Conservation (phyloP, 805 yeast species). For the Novakomyces olei region DNA sequence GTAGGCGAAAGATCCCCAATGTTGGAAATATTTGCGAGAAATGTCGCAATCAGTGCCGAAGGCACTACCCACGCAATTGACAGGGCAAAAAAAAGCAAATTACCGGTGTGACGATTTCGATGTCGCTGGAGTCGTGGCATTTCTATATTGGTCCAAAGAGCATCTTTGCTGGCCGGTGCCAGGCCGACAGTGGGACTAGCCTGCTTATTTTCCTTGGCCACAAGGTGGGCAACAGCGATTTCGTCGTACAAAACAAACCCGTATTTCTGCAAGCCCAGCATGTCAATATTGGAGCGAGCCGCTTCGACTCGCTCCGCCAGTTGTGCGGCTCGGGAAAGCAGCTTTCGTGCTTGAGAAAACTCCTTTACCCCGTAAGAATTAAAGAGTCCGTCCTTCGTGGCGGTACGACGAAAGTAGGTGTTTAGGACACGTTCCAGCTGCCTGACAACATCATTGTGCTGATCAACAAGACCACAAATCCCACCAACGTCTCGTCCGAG, state of each 20-base stretch:
- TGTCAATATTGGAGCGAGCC: too few relatives aligned
- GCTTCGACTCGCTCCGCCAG: too few relatives aligned
- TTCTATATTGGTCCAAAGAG: slow-evolving; percentile 18
- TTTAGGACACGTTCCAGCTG: slow-evolving; percentile 14
- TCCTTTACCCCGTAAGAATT: too few relatives aligned
- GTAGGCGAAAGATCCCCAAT: slow-evolving; percentile 17
- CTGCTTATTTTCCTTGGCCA: slow-evolving; percentile 8
- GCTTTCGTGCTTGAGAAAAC: too few relatives aligned
- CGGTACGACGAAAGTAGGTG: slow-evolving; percentile 13
- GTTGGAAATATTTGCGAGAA: slow-evolving; percentile 17
- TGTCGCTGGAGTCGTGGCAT: slow-evolving; percentile 13
- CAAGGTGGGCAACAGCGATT: slow-evolving; percentile 11
- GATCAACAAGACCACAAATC: slow-evolving; percentile 12
- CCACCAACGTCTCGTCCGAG: slow-evolving; percentile 14
- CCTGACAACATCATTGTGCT: slow-evolving; percentile 11
- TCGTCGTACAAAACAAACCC: slow-evolving; percentile 16
- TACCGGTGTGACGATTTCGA: slow-evolving; percentile 16
- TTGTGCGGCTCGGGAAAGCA: too few relatives aligned
- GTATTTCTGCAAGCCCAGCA: too few relatives aligned
- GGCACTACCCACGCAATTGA: slow-evolving; percentile 19
- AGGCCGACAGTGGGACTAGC: slow-evolving; percentile 10
- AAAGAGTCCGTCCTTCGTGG: too few relatives aligned
- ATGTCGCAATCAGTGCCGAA: slow-evolving; percentile 20
- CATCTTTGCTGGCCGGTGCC: slow-evolving; percentile 18
- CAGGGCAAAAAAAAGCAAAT: slow-evolving; percentile 13